Conservation (phyloP, 495 filamentous ascomycete species). For the Penicillium mononematosum region DNA sequence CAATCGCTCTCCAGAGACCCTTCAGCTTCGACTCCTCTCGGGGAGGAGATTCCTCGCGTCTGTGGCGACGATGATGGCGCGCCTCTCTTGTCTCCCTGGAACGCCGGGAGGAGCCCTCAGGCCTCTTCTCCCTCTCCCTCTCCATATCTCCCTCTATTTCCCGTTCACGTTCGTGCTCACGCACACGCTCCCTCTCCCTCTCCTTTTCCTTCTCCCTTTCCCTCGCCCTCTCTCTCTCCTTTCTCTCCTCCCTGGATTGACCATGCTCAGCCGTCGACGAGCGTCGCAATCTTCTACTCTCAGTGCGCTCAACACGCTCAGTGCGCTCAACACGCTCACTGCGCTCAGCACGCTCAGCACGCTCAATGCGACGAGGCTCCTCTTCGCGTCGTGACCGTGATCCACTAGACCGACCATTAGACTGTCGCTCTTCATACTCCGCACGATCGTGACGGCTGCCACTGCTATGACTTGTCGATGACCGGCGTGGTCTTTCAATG, state of each 20-base stretch:
- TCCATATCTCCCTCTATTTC: conserved; percentile 18
- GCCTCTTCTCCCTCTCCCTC: conserved; percentile 20
- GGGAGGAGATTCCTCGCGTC: conserved; percentile 37
- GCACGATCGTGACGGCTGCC: conserved; percentile 29
- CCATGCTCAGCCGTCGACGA: not conserved
- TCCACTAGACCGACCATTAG: conserved; percentile 31
- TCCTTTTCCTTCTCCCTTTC: conserved; percentile 15
- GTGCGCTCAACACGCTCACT: conserved; percentile 17
- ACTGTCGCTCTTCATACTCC: conserved; percentile 31
- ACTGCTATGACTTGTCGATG: conserved; percentile 34
- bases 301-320: conserved; percentile 14
- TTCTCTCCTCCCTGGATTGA: conserved; percentile 15
- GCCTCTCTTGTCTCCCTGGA: conserved; percentile 21
- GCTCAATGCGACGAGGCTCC: conserved; percentile 18
- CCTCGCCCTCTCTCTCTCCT: not conserved
- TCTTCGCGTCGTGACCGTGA: conserved; percentile 28
- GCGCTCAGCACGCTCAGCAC: not conserved
- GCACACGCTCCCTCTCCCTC: not conserved
- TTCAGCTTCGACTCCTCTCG: conserved; percentile 38
- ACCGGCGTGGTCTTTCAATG: conserved; percentile 28
- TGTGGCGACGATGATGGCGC: conserved; percentile 30
- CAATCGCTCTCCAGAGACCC: conserved; percentile 37
- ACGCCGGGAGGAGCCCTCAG: conserved; percentile 26
- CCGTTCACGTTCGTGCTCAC: conserved; percentile 11
- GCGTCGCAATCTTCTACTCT: conserved; percentile 2